Evolutionary conservation across 2,329 filamentous ascomycete genomes (phyloP).

Genomic region (Stemphylium beticola): DNA sequence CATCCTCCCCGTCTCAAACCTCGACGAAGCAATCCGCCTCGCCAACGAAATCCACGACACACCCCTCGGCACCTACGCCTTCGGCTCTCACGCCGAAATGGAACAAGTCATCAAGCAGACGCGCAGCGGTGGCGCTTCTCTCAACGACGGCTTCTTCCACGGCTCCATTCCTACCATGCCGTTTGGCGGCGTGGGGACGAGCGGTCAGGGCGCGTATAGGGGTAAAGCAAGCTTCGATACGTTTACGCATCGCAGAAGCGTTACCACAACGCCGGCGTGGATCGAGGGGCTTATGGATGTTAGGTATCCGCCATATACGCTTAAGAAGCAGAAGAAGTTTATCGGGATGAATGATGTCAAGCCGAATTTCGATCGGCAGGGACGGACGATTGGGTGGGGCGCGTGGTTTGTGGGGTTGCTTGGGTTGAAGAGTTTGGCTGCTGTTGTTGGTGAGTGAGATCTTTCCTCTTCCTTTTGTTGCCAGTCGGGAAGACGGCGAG

Average conservation of each 20-base stretch:
- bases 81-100: slow-evolving; percentile 80
- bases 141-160: slow-evolving; percentile 71
- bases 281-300: slow-evolving; percentile 70
- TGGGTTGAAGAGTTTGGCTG: slow-evolving; percentile 40
- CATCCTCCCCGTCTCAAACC: slow-evolving; percentile 75
- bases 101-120: slow-evolving; percentile 63
- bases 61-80: slow-evolving; percentile 82
- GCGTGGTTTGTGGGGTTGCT: slow-evolving; percentile 42
- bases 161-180: slow-evolving; percentile 72
- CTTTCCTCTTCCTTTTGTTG: background rate
- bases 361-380: slow-evolving; percentile 67
- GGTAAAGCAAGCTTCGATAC: slow-evolving; percentile 75
- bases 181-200: slow-evolving; percentile 84
- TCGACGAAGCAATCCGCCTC: slow-evolving; percentile 85
- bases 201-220: slow-evolving; percentile 77
- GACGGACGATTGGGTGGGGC: slow-evolving; percentile 46
- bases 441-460: slow-evolving; percentile 40
- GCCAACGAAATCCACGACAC: slow-evolving; percentile 83
- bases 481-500: no score
- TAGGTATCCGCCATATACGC: slow-evolving; percentile 67
- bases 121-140: slow-evolving; percentile 58
- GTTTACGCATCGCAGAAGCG: slow-evolving; percentile 67
- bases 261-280: slow-evolving; percentile 70
- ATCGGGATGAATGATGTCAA: slow-evolving; percentile 57
- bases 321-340: slow-evolving; percentile 61